A percentile compares a stretch with the other conserved stretches of the same genome.
Conservation (phyloP, 306 rosid species). For the Spatholobus suberectus region DNA sequence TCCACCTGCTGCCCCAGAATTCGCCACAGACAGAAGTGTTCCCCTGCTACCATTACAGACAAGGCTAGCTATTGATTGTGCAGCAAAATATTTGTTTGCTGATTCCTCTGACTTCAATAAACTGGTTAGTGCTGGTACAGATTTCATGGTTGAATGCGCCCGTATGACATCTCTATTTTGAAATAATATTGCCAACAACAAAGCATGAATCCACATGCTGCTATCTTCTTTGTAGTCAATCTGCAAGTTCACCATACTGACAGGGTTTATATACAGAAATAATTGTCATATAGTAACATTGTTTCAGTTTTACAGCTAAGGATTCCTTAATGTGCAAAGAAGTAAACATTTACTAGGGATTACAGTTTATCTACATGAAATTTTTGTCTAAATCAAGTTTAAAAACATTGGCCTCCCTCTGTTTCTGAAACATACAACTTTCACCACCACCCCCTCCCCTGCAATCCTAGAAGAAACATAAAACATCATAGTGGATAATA, state of each 20-base stretch:
- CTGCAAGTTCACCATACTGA: conserved; percentile 56
- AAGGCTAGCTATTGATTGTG: conserved; percentile 90
- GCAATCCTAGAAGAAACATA: conserved; percentile 2
- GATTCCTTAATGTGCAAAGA: conserved; percentile 20
- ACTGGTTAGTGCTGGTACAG: conserved; percentile 84
- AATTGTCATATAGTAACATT: conserved; percentile 23
- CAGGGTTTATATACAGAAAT: conserved; percentile 30
- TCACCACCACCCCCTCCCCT: neutral
- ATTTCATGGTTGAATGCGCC: conserved; percentile 82
- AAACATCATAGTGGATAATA: neutral
- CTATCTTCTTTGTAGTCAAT: conserved; percentile 89
- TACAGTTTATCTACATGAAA: neutral
- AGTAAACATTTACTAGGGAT: neutral
- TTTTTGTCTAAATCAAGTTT: conserved; percentile 21
- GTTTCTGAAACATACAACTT: neutral
- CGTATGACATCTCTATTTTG: conserved; percentile 96
- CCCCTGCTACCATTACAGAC: conserved; percentile 99
- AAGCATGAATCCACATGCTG: conserved; percentile 88
- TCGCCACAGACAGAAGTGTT: conserved; percentile 93
- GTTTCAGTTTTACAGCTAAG: conserved; percentile 7
- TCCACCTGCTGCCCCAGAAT: conserved; percentile 98
- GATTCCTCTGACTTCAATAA: conserved; percentile 87
- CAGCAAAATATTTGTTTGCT: conserved; percentile 91
- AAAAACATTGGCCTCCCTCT: neutral
- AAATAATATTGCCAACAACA: conserved; percentile 85